Percentiles rank a stretch among this genome's conserved stretches.
phyloP scores from a whole-genome alignment of 202 grass and related monocot genomes.

The Schoenoplectus tabernaemontani region DNA sequence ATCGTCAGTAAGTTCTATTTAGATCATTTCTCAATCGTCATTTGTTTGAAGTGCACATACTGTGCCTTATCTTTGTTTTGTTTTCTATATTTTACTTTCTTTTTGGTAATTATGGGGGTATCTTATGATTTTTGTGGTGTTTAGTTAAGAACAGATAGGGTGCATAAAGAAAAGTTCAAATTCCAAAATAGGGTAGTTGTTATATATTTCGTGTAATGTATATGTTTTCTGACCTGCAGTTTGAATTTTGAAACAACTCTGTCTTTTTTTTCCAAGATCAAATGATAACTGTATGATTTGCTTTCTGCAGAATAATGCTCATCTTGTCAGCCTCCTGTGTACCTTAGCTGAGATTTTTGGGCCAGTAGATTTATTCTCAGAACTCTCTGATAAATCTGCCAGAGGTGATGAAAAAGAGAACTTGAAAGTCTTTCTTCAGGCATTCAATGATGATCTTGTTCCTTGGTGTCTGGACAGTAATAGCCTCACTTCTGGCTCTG shows the following conservation, averaged over 20 bases:
- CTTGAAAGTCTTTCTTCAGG: slow-evolving; percentile 44
- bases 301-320: slow-evolving; percentile 57
- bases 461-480: slow-evolving; percentile 76
- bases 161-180: not conserved
- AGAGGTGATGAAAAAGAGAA: slow-evolving; percentile 30
- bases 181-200: not conserved
- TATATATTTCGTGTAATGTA: not conserved
- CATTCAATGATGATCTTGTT: slow-evolving; percentile 55
- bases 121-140: not conserved
- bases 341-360: slow-evolving; percentile 65
- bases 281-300: slow-evolving; percentile 1
- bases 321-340: slow-evolving; percentile 55
- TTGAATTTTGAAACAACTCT: not conserved
- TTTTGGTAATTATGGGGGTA: not conserved
- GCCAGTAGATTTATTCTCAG: slow-evolving; percentile 39
- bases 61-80: not conserved
- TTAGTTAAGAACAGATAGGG: not conserved
- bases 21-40: slow-evolving; percentile 4
- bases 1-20: slow-evolving; percentile 45
- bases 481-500: slow-evolving; percentile 36
- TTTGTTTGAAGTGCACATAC: not conserved
- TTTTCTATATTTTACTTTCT: not conserved
- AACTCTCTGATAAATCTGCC: slow-evolving; percentile 19
- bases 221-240: not conserved
- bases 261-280: not conserved